Percentiles rank a stretch among this genome's conserved stretches.
These are phyloP conservation scores for Salvia rosmarinus DNA, from an alignment of 257 asterid genomes.

Conservation along the genomic window DNA sequence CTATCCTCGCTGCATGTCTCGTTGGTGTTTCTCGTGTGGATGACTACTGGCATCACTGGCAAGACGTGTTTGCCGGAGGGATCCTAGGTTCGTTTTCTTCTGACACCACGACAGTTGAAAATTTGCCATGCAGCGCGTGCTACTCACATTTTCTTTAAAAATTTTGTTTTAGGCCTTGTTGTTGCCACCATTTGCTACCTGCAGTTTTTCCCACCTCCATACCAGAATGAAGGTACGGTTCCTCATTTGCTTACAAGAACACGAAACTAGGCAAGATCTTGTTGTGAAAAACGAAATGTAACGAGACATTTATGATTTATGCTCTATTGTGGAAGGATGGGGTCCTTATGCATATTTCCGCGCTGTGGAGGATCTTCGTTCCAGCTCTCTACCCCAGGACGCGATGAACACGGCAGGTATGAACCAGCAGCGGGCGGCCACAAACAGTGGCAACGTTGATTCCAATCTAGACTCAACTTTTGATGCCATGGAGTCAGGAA, in stretches of 20 bases:
- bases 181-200: constrained; percentile 76
- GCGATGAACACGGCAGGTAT: constrained; percentile 33
- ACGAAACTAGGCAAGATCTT: neutral
- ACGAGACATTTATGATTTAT: neutral
- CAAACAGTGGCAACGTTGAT: constrained; percentile 5
- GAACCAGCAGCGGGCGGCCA: constrained; percentile 31
- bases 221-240: constrained; percentile 58
- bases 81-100: constrained; percentile 60
- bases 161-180: constrained; percentile 53
- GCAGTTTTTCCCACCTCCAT: constrained; percentile 92
- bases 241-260: no score
- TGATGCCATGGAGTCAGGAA: constrained; percentile 50
- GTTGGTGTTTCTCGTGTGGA: constrained; percentile 93
- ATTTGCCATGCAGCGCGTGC: no score
- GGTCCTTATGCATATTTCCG: constrained; percentile 74
- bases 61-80: constrained; percentile 89
- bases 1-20: constrained; percentile 73
- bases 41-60: constrained; percentile 98
- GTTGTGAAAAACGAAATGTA: neutral
- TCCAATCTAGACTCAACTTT: constrained; percentile 33
- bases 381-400: constrained; percentile 35
- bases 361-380: constrained; percentile 64
- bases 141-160: neutral
- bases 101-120: neutral
- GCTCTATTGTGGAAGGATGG: constrained; percentile 68